Percentiles rank a stretch among this genome's conserved stretches.
These are phyloP conservation scores for Fragaria nilgerrensis DNA, from an alignment of 306 rosid species.

Conservation along the genomic window DNA sequence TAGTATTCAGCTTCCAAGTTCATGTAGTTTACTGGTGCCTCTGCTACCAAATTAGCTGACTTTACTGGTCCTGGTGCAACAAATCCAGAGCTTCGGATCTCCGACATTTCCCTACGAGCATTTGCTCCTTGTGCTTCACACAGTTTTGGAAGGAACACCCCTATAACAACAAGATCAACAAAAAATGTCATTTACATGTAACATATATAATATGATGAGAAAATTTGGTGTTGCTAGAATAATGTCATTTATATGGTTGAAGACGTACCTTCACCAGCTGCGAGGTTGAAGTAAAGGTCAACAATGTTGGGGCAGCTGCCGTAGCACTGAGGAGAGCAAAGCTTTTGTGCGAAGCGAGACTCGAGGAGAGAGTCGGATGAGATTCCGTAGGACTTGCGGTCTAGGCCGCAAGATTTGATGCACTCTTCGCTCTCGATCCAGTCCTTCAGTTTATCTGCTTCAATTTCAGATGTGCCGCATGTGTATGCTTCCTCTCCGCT, in stretches of 20 bases:
- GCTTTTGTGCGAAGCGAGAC: conserved; percentile 48
- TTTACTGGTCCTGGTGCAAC: conserved; percentile 66
- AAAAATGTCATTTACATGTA: not conserved
- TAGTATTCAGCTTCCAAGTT: not conserved
- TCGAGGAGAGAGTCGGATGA: conserved; percentile 76
- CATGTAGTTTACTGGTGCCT: conserved; percentile 25
- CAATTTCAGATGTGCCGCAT: conserved; percentile 67
- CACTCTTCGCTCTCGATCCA: conserved; percentile 62
- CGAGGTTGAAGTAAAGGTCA: conserved; percentile 80
- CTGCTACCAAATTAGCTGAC: conserved; percentile 17
- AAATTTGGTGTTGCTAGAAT: not conserved
- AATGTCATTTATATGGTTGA: not conserved
- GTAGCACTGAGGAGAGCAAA: conserved; percentile 76
- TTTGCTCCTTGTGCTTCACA: conserved; percentile 59
- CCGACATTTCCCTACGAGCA: conserved; percentile 62
- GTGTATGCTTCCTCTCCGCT: conserved; percentile 65
- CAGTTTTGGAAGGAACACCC: conserved; percentile 82
- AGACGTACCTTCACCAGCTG: conserved; percentile 75
- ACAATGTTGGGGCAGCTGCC: conserved; percentile 61
- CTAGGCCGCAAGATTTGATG: conserved; percentile 64
- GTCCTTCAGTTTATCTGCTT: conserved; percentile 61
- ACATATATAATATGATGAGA: not conserved
- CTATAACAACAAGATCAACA: conserved; percentile 20
- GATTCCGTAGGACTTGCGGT: conserved; percentile 63
- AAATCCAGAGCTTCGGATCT: conserved; percentile 60